phyloP scores from a whole-genome alignment of 1,139 yeast genomes.

The Suhomyces taliae region DNA sequence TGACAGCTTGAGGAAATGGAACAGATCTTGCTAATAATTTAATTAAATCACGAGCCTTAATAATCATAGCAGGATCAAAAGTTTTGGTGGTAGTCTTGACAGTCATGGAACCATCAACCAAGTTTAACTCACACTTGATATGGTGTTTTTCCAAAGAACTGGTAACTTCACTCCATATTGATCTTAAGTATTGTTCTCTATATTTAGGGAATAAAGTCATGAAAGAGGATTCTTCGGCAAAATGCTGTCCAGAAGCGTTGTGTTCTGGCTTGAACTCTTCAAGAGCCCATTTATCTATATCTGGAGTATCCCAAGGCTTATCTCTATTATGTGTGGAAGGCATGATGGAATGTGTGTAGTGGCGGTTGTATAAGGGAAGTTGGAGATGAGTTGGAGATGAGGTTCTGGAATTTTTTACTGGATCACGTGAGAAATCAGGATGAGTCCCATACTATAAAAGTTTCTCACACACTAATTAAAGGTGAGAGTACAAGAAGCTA shows the following conservation, averaged over 20 bases:
- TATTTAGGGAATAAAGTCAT: conserved; percentile 96
- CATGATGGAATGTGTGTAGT: conserved; percentile 43
- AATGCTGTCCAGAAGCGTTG: conserved; percentile 79
- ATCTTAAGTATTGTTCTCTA: conserved; percentile 85
- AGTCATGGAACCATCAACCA: conserved; percentile 97
- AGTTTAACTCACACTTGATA: conserved; percentile 77
- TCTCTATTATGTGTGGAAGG: conserved; percentile 91
- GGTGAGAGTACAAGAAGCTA: no score
- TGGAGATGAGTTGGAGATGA: conserved; percentile 1
- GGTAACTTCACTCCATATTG: conserved; percentile 93
- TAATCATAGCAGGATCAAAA: conserved; percentile 88
- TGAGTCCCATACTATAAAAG: not conserved
- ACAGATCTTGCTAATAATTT: conserved; percentile 94
- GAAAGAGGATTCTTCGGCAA: conserved; percentile 92
- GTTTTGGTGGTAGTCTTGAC: conserved; percentile 95
- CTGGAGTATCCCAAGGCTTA: conserved; percentile 98
- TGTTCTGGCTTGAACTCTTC: conserved; percentile 92
- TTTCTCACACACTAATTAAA: not conserved
- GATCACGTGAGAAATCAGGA: conserved; percentile 5
- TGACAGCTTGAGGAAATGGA: conserved; percentile 95
- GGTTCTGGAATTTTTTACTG: conserved; percentile 6
- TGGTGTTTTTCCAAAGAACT: conserved; percentile 70
- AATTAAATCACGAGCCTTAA: conserved; percentile 93
- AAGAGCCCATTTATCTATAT: conserved; percentile 88
- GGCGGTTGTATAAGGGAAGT: not conserved